A percentile compares a stretch with the other conserved stretches of the same genome.
phyloP scores from a whole-genome alignment of 305 asterid species.

The Fraxinus ornus region DNA sequence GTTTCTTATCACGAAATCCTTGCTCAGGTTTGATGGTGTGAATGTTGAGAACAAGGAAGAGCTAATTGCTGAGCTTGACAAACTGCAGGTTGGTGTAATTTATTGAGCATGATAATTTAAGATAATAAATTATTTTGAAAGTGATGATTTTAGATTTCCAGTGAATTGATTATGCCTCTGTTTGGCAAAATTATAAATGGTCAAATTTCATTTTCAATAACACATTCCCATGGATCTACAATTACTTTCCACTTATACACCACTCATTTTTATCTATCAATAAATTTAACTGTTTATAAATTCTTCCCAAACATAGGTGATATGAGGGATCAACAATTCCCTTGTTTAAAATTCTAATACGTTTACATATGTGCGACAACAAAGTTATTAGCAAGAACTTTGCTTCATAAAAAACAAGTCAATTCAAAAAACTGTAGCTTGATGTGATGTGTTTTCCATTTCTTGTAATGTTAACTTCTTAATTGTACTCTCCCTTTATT shows the following conservation, averaged over 20 bases:
- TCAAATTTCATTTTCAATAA: not conserved
- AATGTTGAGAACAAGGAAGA: constrained; percentile 40
- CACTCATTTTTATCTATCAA: not conserved
- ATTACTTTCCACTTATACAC: not conserved
- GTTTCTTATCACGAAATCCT: not conserved
- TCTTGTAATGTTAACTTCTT: constrained; percentile 11
- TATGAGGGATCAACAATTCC: not conserved
- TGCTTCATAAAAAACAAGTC: not conserved
- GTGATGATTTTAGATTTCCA: not conserved
- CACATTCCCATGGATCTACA: not conserved
- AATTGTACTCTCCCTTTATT: not conserved
- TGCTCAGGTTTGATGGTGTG: constrained; percentile 55
- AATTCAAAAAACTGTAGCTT: not conserved
- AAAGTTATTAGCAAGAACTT: not conserved
- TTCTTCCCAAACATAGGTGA: not conserved
- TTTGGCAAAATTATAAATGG: not conserved
- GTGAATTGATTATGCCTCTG: not conserved
- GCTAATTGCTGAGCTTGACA: constrained; percentile 47
- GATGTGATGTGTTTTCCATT: not conserved
- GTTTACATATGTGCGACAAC: not conserved
- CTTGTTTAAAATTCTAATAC: constrained; percentile 9
- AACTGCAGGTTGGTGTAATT: constrained; percentile 60
- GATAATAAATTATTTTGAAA: constrained; percentile 10
- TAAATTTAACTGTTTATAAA: too few species aligned
- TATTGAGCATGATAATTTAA: not conserved